phyloP scores from a whole-genome alignment of 108 stramenopile species.

The Heterococcus sp. region DNA sequence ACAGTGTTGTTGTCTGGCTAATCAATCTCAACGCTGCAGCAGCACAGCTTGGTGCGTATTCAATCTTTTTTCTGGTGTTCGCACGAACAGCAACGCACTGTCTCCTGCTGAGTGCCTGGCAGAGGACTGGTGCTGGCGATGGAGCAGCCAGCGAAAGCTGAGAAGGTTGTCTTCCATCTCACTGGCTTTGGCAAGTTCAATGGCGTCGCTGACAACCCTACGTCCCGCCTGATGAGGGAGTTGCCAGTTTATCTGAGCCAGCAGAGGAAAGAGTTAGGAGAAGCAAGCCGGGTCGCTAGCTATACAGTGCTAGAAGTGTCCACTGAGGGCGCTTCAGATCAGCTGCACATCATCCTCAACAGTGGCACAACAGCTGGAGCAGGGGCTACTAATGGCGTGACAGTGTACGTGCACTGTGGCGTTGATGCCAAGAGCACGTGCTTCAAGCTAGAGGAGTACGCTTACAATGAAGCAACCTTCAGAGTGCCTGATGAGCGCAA shows the following conservation, averaged over 20 bases:
- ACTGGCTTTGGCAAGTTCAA: slow-evolving; percentile 51
- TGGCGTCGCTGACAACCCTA: slow-evolving; percentile 47
- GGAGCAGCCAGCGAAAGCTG: too few species aligned
- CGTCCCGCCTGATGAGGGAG: slow-evolving; percentile 8
- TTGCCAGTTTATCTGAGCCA: slow-evolving; percentile 3
- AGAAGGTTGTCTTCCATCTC: slow-evolving; percentile 28
- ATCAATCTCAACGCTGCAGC: too few species aligned
- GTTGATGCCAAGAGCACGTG: slow-evolving; percentile 1
- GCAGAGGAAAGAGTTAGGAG: not conserved
- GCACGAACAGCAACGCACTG: too few species aligned
- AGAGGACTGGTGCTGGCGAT: too few species aligned
- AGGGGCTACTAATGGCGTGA: not conserved
- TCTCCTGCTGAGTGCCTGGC: too few species aligned
- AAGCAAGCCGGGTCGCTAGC: slow-evolving; percentile 16
- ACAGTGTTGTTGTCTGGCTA: too few species aligned
- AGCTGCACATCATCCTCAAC: slow-evolving; percentile 11
- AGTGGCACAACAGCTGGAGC: not conserved
- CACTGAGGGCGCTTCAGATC: slow-evolving; percentile 15
- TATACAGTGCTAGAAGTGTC: slow-evolving; percentile 36
- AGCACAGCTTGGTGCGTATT: too few species aligned
- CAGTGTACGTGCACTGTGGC: slow-evolving; percentile 49
- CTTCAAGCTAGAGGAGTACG: slow-evolving; percentile 69
- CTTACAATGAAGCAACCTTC: slow-evolving; percentile 88
- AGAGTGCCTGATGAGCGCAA: slow-evolving; percentile 78
- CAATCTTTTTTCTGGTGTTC: too few species aligned